Percentiles rank a stretch among this genome's conserved stretches.
These are phyloP conservation scores for Pseudogymnoascus sp. DNA, from an alignment of 2,329 filamentous ascomycete genomes.

Conservation along the genomic window DNA sequence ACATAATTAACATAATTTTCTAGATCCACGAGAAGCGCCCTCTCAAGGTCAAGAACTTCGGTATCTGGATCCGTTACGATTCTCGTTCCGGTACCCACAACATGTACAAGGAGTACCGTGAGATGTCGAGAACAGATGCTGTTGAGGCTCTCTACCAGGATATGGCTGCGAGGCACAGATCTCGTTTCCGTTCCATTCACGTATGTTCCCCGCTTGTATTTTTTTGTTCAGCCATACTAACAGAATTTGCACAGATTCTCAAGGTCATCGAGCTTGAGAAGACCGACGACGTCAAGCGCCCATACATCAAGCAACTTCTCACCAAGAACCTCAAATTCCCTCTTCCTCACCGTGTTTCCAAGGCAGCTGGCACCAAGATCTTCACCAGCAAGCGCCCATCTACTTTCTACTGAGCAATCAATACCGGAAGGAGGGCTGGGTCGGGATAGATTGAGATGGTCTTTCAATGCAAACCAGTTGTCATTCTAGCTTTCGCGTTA, in stretches of 20 bases:
- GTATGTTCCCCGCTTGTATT: slow-evolving; percentile 48
- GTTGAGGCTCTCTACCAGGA: slow-evolving; percentile 98
- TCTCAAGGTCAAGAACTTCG: slow-evolving; percentile 99
- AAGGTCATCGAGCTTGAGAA: slow-evolving; percentile 97
- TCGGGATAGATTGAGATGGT: slow-evolving; percentile 23
- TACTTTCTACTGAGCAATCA: slow-evolving; percentile 84
- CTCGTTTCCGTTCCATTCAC: slow-evolving; percentile 97
- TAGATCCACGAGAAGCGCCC: slow-evolving; percentile 98
- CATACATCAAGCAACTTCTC: slow-evolving; percentile 98
- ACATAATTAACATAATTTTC: slow-evolving; percentile 14
- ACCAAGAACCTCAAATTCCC: slow-evolving; percentile 95
- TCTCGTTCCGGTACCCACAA: slow-evolving; percentile 99
- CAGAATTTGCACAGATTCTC: slow-evolving; percentile 60
- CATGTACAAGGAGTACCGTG: slow-evolving; percentile 99
- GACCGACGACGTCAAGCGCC: slow-evolving; percentile 87
- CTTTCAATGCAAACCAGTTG: slow-evolving; percentile 28
- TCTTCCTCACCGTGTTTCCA: slow-evolving; percentile 90
- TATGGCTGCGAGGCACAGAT: slow-evolving; percentile 98
- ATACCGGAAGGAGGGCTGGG: slow-evolving; percentile 10
- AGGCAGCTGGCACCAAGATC: slow-evolving; percentile 77
- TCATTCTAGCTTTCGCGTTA: slow-evolving; percentile 23
- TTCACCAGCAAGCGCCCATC: slow-evolving; percentile 89
- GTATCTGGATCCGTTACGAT: slow-evolving; percentile 99
- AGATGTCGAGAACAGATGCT: slow-evolving; percentile 91
- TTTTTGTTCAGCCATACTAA: slow-evolving; percentile 10